These are phyloP conservation scores for Backusella westeae DNA, from an alignment of 192 early-diverging fungal genomes.

Conservation along the genomic window DNA sequence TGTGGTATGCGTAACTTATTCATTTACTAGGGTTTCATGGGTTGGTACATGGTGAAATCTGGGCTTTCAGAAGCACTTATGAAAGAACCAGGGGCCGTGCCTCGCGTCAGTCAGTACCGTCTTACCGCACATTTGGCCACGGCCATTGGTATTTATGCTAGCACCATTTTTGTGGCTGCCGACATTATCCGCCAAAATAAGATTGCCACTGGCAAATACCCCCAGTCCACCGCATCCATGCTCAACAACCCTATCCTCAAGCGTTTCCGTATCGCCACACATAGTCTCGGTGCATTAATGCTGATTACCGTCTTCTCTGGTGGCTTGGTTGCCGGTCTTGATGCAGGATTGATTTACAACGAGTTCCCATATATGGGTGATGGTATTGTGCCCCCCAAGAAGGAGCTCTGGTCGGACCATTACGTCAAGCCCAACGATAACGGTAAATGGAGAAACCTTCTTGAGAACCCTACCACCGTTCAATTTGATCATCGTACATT, in stretches of 20 bases:
- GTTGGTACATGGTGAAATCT: constrained; percentile 98
- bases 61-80: constrained; percentile 83
- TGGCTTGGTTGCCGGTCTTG: constrained; percentile 94
- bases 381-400: constrained; percentile 71
- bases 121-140: constrained; percentile 86
- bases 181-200: constrained; percentile 72
- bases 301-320: constrained; percentile 89
- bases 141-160: constrained; percentile 84
- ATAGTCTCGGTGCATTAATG: constrained; percentile 64
- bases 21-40: constrained; percentile 70
- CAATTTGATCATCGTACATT: constrained; percentile 95
- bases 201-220: constrained; percentile 48
- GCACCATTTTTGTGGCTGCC: constrained; percentile 74
- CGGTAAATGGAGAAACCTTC: constrained; percentile 77
- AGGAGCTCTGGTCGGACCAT: constrained; percentile 55
- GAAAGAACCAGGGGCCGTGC: constrained; percentile 73
- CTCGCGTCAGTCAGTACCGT: constrained; percentile 94
- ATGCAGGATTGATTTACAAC: constrained; percentile 96
- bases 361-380: constrained; percentile 95
- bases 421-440: constrained; percentile 49
- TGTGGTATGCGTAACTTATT: no score
- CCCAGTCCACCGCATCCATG: constrained; percentile 35
- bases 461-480: constrained; percentile 93
- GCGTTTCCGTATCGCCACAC: constrained; percentile 59
- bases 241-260: constrained; percentile 60